These are phyloP conservation scores for Alliaria petiolata DNA, from an alignment of 345 rosid species.

Conservation along the genomic window DNA sequence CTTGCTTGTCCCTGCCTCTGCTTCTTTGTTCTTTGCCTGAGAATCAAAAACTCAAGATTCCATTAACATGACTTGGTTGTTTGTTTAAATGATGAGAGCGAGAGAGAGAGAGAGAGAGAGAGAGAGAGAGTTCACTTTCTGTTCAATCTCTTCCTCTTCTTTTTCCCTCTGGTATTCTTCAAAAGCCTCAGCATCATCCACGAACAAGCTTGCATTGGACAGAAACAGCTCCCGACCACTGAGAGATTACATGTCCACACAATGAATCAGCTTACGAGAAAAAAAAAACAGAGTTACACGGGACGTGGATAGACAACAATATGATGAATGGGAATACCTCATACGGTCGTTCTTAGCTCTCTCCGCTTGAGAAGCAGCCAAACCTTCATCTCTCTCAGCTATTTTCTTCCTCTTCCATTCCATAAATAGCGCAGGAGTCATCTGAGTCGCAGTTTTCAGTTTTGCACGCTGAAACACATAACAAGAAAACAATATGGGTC, in stretches of 20 bases:
- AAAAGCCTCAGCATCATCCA: slow-evolving; percentile 93
- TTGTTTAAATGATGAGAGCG: not conserved
- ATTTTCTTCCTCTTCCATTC: slow-evolving; percentile 88
- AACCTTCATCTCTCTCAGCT: slow-evolving; percentile 76
- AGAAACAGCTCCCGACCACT: slow-evolving; percentile 98
- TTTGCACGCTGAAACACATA: slow-evolving; percentile 62
- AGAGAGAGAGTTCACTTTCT: slow-evolving; percentile 36
- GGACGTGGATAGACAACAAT: not conserved
- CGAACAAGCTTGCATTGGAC: slow-evolving; percentile 82
- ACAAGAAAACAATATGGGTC: not conserved
- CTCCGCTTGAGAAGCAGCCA: slow-evolving; percentile 81
- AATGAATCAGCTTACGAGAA: slow-evolving; percentile 10
- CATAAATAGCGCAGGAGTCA: slow-evolving; percentile 82
- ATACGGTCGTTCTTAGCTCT: slow-evolving; percentile 99
- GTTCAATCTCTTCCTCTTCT: slow-evolving; percentile 46
- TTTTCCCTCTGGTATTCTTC: slow-evolving; percentile 81
- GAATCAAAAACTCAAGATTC: not conserved
- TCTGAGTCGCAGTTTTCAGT: slow-evolving; percentile 62
- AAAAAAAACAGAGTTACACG: slow-evolving; percentile 12
- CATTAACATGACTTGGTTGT: slow-evolving; percentile 14
- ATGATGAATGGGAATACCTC: slow-evolving; percentile 46
- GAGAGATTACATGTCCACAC: slow-evolving; percentile 31
- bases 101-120: not conserved
- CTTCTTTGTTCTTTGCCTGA: slow-evolving; percentile 31
- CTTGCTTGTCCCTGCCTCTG: slow-evolving; percentile 37